Conservation (phyloP, 1,284 basidiomycete species). For the Ustilago hordei region DNA sequence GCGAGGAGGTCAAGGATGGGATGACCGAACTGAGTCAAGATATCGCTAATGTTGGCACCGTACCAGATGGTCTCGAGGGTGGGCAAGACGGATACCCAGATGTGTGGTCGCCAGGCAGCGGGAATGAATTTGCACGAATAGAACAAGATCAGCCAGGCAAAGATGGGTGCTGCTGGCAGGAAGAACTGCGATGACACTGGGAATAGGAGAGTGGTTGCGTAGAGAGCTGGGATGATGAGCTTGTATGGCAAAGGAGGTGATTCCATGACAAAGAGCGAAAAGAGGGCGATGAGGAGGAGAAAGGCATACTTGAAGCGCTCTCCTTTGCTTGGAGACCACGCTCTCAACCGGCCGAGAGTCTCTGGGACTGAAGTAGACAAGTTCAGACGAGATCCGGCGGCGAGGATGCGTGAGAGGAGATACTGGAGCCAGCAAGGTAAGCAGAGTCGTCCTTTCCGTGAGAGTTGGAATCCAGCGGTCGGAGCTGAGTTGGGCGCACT, state of each 20-base stretch:
- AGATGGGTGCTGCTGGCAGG: constrained; percentile 86
- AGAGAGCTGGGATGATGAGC: constrained; percentile 82
- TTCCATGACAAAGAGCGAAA: constrained; percentile 84
- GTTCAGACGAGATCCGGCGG: constrained; percentile 61
- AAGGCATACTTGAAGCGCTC: constrained; percentile 66
- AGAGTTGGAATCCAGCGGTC: constrained; percentile 31
- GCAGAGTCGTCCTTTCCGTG: constrained; percentile 42
- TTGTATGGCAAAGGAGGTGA: constrained; percentile 79
- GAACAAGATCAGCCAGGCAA: constrained; percentile 78
- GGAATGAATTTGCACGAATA: constrained; percentile 90
- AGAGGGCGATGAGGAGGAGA: constrained; percentile 72
- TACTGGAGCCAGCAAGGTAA: constrained; percentile 53
- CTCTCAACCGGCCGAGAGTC: constrained; percentile 56
- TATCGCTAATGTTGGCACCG: constrained; percentile 95
- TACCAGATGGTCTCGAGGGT: constrained; percentile 94
- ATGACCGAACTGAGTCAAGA: constrained; percentile 92
- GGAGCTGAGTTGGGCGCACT: constrained; percentile 25
- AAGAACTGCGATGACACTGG: constrained; percentile 94
- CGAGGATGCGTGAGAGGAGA: constrained; percentile 57
- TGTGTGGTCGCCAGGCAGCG: constrained; percentile 78
- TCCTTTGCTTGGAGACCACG: constrained; percentile 49
- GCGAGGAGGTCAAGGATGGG: constrained; percentile 90
- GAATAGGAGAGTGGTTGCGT: constrained; percentile 78
- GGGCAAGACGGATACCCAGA: constrained; percentile 91
- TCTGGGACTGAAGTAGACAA: constrained; percentile 61